Evolutionary conservation across 352 stramenopile genomes (phyloP).

Genomic region (Aphanomyces invadans): DNA sequence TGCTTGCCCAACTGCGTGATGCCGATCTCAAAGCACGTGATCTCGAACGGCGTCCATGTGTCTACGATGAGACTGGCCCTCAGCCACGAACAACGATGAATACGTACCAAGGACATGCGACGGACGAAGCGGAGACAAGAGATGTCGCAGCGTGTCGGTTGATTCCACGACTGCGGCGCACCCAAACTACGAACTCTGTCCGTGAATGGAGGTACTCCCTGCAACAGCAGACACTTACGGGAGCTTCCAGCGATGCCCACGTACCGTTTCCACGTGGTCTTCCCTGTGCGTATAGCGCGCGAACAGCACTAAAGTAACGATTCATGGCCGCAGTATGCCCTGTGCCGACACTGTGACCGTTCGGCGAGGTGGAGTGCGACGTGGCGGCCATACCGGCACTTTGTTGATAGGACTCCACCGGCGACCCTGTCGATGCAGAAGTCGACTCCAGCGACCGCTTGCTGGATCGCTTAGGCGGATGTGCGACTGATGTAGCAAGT

Average conservation of each 20-base stretch:
- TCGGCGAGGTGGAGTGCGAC: not conserved
- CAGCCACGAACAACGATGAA: not conserved
- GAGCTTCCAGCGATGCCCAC: constrained; percentile 1
- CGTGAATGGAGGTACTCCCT: not conserved
- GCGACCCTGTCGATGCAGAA: constrained; percentile 1
- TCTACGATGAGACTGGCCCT: constrained; percentile 38
- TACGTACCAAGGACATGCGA: constrained; percentile 57
- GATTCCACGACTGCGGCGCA: constrained; percentile 52
- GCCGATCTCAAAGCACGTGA: constrained; percentile 68
- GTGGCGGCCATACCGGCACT: not conserved
- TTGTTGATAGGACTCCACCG: not conserved
- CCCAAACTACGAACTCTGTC: constrained; percentile 40
- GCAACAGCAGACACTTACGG: not conserved
- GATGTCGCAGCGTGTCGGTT: constrained; percentile 51
- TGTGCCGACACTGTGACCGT: constrained; percentile 22
- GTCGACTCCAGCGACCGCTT: not conserved
- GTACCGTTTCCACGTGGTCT: constrained; percentile 39
- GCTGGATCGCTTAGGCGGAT: constrained; percentile 5
- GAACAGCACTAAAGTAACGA: constrained; percentile 49
- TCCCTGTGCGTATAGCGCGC: constrained; percentile 68
- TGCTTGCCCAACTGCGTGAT: constrained; percentile 70
- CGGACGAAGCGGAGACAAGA: constrained; percentile 57
- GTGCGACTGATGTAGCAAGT: not conserved
- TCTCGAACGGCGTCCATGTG: constrained; percentile 61
- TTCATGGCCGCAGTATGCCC: constrained; percentile 49